Conservation (phyloP, 345 rosid genomes). For the Citrus inodora region DNA sequence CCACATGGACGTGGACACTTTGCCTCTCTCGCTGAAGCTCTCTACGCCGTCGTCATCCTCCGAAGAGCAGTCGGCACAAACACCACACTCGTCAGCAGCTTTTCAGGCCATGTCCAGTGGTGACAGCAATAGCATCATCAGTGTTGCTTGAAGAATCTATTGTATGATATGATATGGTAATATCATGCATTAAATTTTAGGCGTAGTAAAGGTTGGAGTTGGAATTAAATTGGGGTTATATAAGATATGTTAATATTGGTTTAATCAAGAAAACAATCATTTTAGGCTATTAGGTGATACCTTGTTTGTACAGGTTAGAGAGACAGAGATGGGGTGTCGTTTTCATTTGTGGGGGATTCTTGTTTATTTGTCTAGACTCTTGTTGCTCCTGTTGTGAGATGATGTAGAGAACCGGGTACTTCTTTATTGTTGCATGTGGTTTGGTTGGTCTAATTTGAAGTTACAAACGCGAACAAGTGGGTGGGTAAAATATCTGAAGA, state of each 20-base stretch:
- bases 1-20: slow-evolving; percentile 23
- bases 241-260: not conserved
- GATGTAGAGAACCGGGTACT: slow-evolving; percentile 21
- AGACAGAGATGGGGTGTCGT: slow-evolving; percentile 24
- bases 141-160: slow-evolving; percentile 51
- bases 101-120: slow-evolving; percentile 60
- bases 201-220: not conserved
- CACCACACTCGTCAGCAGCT: slow-evolving; percentile 31
- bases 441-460: slow-evolving; percentile 5
- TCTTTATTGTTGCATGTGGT: slow-evolving; percentile 6
- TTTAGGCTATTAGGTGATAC: slow-evolving; percentile 26
- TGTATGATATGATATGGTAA: not conserved
- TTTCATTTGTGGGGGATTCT: slow-evolving; percentile 29
- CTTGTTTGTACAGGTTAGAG: slow-evolving; percentile 32
- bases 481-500: not conserved
- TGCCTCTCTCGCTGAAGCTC: slow-evolving; percentile 55
- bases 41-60: slow-evolving; percentile 35
- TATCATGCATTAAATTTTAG: not conserved
- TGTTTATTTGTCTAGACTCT: slow-evolving; percentile 16
- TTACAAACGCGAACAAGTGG: slow-evolving; percentile 3
- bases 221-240: not conserved
- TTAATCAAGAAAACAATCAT: not conserved
- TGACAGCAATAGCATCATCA: slow-evolving; percentile 64
- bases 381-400: slow-evolving; percentile 16
- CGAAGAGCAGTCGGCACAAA: slow-evolving; percentile 41